Conservation (phyloP, 495 filamentous ascomycete genomes). For the Evernia prunastri region DNA sequence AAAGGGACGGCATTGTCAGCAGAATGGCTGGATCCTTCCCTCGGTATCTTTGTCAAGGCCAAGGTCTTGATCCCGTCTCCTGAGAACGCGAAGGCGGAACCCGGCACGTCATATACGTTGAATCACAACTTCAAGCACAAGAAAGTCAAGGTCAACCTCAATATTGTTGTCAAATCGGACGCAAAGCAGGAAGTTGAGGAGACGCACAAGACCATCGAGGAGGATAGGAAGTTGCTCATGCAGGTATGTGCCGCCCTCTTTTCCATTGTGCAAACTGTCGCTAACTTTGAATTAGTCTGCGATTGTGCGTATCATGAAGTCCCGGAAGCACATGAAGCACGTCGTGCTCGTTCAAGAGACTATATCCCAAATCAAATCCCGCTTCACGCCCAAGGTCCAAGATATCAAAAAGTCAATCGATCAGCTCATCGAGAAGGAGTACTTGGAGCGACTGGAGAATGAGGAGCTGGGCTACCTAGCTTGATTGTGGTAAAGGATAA, state of each 20-base stretch:
- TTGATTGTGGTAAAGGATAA: slow-evolving; percentile 29
- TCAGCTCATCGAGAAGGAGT: slow-evolving; percentile 97
- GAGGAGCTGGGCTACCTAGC: slow-evolving; percentile 92
- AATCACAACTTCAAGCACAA: slow-evolving; percentile 97
- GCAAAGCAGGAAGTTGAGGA: slow-evolving; percentile 91
- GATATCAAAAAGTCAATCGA: slow-evolving; percentile 99
- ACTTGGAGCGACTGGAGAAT: slow-evolving; percentile 81
- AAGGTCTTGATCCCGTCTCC: slow-evolving; percentile 69
- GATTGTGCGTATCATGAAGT: slow-evolving; percentile 99
- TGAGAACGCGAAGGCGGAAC: slow-evolving; percentile 65
- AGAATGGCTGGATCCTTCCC: slow-evolving; percentile 77
- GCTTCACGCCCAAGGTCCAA: slow-evolving; percentile 84
- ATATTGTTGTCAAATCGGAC: slow-evolving; percentile 89
- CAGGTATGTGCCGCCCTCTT: slow-evolving; percentile 60
- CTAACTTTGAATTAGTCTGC: slow-evolving; percentile 60
- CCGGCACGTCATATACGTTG: slow-evolving; percentile 67
- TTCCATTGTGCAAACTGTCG: slow-evolving; percentile 1
- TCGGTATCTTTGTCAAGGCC: slow-evolving; percentile 81
- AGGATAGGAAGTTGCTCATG: slow-evolving; percentile 91
- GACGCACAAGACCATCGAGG: slow-evolving; percentile 99
- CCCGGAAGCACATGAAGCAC: slow-evolving; percentile 97
- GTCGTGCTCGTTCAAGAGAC: slow-evolving; percentile 86
- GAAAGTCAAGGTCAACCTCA: slow-evolving; percentile 94
- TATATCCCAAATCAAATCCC: slow-evolving; percentile 87
- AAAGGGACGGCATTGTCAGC: slow-evolving; percentile 67